Evolutionary conservation across 2,329 filamentous ascomycete genomes (phyloP).

Genomic region (Camillea tinctor): DNA sequence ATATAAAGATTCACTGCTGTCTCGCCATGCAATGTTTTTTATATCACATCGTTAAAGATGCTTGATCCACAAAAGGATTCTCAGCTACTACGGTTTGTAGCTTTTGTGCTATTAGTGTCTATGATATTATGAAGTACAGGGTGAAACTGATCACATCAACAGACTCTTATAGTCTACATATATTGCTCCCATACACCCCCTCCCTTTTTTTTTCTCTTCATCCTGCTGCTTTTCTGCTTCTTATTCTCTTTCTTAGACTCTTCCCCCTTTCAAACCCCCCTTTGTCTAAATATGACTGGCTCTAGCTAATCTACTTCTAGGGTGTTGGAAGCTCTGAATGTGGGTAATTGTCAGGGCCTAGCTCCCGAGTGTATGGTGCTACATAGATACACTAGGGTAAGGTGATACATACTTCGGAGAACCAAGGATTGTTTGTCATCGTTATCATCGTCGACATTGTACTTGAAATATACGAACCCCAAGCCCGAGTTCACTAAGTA

Average conservation of each 20-base stretch:
- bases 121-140: background rate
- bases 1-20: background rate
- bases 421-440: background rate
- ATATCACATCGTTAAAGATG: background rate
- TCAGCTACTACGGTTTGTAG: background rate
- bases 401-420: background rate
- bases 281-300: no score
- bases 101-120: background rate
- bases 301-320: background rate
- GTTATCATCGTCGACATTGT: background rate
- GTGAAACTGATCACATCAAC: background rate
- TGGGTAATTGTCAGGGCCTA: background rate
- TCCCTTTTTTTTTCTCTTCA: background rate
- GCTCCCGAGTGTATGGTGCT: background rate
- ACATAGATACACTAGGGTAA: background rate
- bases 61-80: background rate
- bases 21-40: background rate
- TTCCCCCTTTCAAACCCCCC: no score
- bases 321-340: background rate
- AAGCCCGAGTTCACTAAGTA: background rate
- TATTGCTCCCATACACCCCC: background rate
- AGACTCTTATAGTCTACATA: background rate
- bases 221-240: no score
- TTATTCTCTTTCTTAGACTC: no score
- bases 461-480: background rate